Base-by-base conservation (phyloP, 2,329 filamentous ascomycete genomes). In the Bretziella fagacearum region DNA sequence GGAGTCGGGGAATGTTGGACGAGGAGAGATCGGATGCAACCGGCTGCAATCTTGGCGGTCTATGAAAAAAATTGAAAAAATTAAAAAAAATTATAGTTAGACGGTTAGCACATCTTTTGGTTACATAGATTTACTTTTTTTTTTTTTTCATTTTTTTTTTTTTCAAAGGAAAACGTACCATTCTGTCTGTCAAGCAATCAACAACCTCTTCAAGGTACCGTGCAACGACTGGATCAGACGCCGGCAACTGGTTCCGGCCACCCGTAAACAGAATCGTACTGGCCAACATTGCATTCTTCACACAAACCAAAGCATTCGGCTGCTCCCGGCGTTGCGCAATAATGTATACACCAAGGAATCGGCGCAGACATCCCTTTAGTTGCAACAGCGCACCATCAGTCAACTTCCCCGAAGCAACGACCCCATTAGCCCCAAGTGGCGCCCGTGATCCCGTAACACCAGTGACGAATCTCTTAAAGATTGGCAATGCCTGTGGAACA, bases 281-380 rank as follows among this genome's bases (percentile, higher is more conserved):
- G 1, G 86, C 84, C 41, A 98, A 69, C 4, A 98, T 73, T 3
- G 81, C 83, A 57, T 96, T 98, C 67, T 93, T 95, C 57, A 95
- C 89, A 59, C 86, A 93, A 1, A 81, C 69, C 20, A 98, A 68
- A 2, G 86, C 85, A 4, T 81, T 78, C 17, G 87, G 78, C 6
- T 61, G 63, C 56, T 87, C 82, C 33, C 83, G 73, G 58, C 79
- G 83, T 61, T 87, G 83, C 0, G 79, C 80, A 53, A 82, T 69
- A 18, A 81, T 69, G 54, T 86, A 77, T 46, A 93, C 91, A 15
- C 80, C 75, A 20, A 94, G 64, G 66, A 95, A 91, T 4, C 84
- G 78, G 25, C 81, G 77, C 7, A 95, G 68, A 51, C 84, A 91
- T 44, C 83, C 84, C 51, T 84, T 81, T 17, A 95, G 67, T 60